Percentiles rank a stretch among this genome's conserved stretches.
These are phyloP conservation scores for Aegilops bicornis DNA, from an alignment of 176 grass and related monocot species.

Conservation along the genomic window DNA sequence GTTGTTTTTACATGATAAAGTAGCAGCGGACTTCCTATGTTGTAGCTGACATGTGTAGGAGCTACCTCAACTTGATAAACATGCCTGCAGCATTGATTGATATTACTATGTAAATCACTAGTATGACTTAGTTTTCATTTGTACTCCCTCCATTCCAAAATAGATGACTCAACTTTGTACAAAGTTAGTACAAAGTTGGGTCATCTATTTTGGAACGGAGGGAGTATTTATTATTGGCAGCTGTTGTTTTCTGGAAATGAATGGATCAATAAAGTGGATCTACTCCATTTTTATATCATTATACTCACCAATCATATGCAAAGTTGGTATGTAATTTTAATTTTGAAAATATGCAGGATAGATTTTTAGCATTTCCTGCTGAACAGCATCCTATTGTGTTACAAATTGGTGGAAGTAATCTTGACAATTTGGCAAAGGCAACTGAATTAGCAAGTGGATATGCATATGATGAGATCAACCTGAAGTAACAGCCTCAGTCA, in stretches of 20 bases:
- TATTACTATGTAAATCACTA: constrained; percentile 13
- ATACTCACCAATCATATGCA: neutral
- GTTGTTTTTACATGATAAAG: constrained; percentile 4
- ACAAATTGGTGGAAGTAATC: constrained; percentile 95
- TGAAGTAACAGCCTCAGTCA: constrained; percentile 55
- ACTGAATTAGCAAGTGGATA: constrained; percentile 87
- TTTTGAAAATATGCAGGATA: constrained; percentile 59
- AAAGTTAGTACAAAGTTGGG: too few relatives aligned
- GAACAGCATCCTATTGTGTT: constrained; percentile 89
- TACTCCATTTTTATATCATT: neutral
- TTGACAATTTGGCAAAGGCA: constrained; percentile 82
- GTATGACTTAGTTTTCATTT: constrained; percentile 3
- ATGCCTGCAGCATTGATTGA: neutral
- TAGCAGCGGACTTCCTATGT: neutral
- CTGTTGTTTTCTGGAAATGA: neutral
- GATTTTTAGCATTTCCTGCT: constrained; percentile 84
- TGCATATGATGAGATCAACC: constrained; percentile 91
- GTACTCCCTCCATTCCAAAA: too few relatives aligned
- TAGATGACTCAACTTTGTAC: too few relatives aligned
- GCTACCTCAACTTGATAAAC: neutral
- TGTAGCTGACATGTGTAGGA: constrained; percentile 10
- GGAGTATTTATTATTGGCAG: neutral
- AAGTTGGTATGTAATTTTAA: neutral
- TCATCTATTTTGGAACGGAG: too few relatives aligned
- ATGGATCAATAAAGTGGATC: neutral